Evolutionary conservation across 2,329 filamentous ascomycete species (phyloP), one percentile per base, ranked within the genome.

Genomic region (Colletotrichum tamarilloi): DNA sequence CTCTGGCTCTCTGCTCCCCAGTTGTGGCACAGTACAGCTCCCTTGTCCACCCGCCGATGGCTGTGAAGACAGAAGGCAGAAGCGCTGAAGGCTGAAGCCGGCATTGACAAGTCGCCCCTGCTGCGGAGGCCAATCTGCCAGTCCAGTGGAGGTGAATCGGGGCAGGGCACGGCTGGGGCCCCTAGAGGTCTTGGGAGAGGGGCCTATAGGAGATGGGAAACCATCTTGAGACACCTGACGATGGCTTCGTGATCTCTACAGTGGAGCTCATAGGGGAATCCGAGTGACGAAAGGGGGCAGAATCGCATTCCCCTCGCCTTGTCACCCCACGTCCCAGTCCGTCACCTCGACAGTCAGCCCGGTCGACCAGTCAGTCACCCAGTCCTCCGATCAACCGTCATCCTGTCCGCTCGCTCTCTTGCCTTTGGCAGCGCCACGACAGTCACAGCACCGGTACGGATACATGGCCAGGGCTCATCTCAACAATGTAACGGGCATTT

Each of bases 181-280:
- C 22, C 14, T 32, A 32, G 35, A 14, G 35, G 35, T 42, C 35
- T 42, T 42, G 35, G 12, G 35, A 42, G 35, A 42, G 35, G 35
- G 35, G 12, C 12, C 12, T 14, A 35, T 64, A 28, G 70, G 49
- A 64, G 66, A 69, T 64, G 66, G 70, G 70, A 73, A 73, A 73
- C 70, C 60, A 24, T 64, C 42, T 55, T 70, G 67, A 73, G 70
- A 73, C 70, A 73, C 38, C 66, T 73, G 70, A 73, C 60, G 60
- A 52, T 70, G 60, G 11, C 67, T 70, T 73, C 70, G 67, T 73
- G 70, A 70, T 70, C 70, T 65, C 60, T 64, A 19, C 53, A 2
- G 49, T 68, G 59, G 42, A 70, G 60, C 66, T 60, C 30, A 24
- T 46, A 52, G 55, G 58, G 58, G 55, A 68, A 59, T 46, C 53